Percentiles rank a stretch among this genome's conserved stretches.
Evolutionary conservation across 495 filamentous ascomycete genomes (phyloP).

Genomic region (Hyphodiscus hymeniophilus): DNA sequence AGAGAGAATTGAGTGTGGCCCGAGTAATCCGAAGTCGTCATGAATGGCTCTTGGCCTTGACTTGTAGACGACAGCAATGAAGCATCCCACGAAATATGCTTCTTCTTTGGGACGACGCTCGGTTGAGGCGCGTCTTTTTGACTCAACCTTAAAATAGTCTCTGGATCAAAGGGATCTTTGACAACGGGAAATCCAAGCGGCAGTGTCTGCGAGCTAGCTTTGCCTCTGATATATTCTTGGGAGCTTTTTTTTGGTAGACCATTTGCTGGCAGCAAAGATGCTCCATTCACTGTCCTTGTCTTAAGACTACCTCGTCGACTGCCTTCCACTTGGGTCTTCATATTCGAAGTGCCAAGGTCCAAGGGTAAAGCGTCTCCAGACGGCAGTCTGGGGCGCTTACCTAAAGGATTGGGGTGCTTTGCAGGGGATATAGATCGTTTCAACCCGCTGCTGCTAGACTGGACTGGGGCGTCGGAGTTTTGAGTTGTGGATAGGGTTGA

Average conservation of each 20-base stretch:
- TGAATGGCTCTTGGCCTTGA: neutral
- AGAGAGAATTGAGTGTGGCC: neutral
- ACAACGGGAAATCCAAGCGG: conserved; percentile 64
- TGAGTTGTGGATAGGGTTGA: neutral
- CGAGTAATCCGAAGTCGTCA: neutral
- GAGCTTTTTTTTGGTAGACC: conserved; percentile 1
- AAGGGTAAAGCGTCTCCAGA: neutral
- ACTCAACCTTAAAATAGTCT: conserved; percentile 58
- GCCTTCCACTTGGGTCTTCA: too few relatives aligned
- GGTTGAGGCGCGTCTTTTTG: conserved; percentile 39
- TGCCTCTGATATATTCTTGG: conserved; percentile 6
- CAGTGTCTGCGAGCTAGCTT: conserved; percentile 4
- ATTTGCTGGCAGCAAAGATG: neutral
- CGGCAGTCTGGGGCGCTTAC: conserved; percentile 3
- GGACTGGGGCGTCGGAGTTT: neutral
- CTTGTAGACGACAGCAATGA: conserved; percentile 1
- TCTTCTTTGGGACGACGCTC: conserved; percentile 31
- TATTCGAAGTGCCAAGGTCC: neutral
- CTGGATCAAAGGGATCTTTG: conserved; percentile 64
- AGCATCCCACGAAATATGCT: conserved; percentile 31
- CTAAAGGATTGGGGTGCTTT: neutral
- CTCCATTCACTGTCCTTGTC: neutral
- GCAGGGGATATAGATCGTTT: conserved; percentile 2
- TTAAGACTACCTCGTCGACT: too few relatives aligned
- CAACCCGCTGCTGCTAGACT: neutral